Conservation (phyloP, 352 stramenopile species). For the Bremia lactucae region DNA sequence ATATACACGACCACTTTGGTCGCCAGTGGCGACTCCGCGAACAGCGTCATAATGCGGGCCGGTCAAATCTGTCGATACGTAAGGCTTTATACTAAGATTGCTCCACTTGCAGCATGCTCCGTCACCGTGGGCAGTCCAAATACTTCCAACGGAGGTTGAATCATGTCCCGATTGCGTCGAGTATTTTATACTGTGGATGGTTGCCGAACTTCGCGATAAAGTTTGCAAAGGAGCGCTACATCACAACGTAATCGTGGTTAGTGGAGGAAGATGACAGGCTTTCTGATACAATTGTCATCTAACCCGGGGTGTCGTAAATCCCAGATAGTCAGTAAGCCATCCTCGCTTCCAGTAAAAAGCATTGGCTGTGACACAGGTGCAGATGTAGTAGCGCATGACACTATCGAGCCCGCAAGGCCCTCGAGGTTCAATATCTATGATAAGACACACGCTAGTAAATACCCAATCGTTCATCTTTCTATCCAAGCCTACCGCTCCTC, state of each 20-base stretch:
- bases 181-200: constrained; percentile 39
- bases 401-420: constrained; percentile 22
- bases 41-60: constrained; percentile 62
- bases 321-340: constrained; percentile 49
- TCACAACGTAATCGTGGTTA: background rate
- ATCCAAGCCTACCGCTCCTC: constrained; percentile 18
- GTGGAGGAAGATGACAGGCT: background rate
- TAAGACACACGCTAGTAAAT: too few relatives aligned
- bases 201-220: constrained; percentile 39
- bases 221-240: constrained; percentile 33
- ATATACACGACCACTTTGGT: constrained; percentile 31
- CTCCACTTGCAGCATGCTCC: constrained; percentile 46
- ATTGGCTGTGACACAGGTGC: constrained; percentile 16
- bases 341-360: constrained; percentile 49
- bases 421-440: constrained; percentile 31
- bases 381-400: constrained; percentile 23
- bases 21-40: constrained; percentile 30
- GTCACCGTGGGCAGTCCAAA: constrained; percentile 55
- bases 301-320: constrained; percentile 50
- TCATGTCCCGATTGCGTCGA: constrained; percentile 4
- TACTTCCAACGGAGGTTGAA: constrained; percentile 2
- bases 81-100: constrained; percentile 9
- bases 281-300: background rate
- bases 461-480: too few relatives aligned
- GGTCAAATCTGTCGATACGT: constrained; percentile 36